Percentiles rank a stretch among this genome's conserved stretches.
Conservation (phyloP, 2,329 filamentous ascomycete species). For the Fusarium euwallaceae region DNA sequence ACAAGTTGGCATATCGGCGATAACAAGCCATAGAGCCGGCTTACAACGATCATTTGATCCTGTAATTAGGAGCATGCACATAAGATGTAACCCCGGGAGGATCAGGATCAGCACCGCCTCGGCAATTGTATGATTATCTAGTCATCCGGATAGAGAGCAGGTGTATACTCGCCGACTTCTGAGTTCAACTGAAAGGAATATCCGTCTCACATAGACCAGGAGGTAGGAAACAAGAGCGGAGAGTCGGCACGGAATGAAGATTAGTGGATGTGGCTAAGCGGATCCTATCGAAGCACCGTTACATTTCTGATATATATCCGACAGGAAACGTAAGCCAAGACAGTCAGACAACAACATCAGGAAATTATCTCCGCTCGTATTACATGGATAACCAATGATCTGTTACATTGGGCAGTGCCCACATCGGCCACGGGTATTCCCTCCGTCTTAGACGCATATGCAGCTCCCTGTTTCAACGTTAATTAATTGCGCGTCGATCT, state of each 20-base stretch:
- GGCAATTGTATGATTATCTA: background rate
- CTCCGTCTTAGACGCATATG: background rate
- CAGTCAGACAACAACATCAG: background rate
- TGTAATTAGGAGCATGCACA: background rate
- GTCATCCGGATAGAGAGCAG: background rate
- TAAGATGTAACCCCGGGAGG: background rate
- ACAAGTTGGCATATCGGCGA: background rate
- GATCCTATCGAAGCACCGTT: background rate
- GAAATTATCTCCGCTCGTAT: background rate
- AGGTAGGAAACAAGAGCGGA: background rate
- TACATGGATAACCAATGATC: background rate
- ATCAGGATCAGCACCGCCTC: background rate
- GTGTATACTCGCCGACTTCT: background rate
- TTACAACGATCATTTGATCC: background rate
- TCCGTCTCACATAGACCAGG: background rate
- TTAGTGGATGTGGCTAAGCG: background rate
- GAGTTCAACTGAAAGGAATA: background rate
- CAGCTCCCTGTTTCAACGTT: background rate
- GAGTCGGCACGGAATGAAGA: background rate
- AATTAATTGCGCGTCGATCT: background rate
- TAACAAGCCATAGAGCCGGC: background rate
- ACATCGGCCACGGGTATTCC: background rate
- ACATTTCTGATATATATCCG: background rate
- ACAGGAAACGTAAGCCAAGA: background rate
- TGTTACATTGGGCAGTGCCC: background rate